These are phyloP conservation scores for Eucalyptus erythrocorys DNA, from an alignment of 345 rosid genomes.

Conservation along the genomic window DNA sequence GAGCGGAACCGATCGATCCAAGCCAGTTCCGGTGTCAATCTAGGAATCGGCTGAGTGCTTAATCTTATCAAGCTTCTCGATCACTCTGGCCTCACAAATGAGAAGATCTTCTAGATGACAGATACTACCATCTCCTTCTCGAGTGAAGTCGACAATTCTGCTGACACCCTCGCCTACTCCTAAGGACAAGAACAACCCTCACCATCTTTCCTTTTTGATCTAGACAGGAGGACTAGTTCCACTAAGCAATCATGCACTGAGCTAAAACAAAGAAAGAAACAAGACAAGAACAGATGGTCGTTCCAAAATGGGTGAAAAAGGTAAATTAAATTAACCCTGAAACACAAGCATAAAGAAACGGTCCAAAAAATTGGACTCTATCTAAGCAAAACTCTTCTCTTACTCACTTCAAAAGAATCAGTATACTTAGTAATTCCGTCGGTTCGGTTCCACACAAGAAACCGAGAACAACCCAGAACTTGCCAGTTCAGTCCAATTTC, in stretches of 20 bases:
- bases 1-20: neutral
- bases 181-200: constrained; percentile 68
- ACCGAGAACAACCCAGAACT: neutral
- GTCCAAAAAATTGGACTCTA: neutral
- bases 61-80: neutral
- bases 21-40: neutral
- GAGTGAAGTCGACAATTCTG: constrained; percentile 59
- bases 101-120: neutral
- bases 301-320: neutral
- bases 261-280: neutral
- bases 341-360: neutral
- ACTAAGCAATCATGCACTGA: neutral
- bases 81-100: neutral
- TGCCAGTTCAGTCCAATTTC: fast-evolving
- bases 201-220: constrained; percentile 74
- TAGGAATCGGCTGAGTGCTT: neutral
- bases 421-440: neutral
- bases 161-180: constrained; percentile 49
- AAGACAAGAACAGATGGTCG: neutral
- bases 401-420: neutral
- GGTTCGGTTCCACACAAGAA: neutral
- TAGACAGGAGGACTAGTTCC: neutral
- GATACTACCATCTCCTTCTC: constrained; percentile 60
- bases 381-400: neutral
- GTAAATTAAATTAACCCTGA: neutral